Evolutionary conservation across 164 flowering plant genomes (phyloP), one percentile per base, ranked within the genome.

Genomic region (Taxillus chinensis): DNA sequence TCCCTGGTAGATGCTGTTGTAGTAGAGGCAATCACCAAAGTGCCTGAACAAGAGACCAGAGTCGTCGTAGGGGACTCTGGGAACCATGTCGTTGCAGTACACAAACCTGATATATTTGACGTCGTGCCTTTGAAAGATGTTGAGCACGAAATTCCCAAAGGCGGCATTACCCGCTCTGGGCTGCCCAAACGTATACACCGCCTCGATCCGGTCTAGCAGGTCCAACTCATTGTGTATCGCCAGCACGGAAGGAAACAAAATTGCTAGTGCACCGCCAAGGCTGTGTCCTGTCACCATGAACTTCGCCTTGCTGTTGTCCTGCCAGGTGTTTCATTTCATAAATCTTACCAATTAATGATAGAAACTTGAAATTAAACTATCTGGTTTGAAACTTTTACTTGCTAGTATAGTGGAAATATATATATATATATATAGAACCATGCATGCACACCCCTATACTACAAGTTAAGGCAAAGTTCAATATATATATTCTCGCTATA

Each of bases 121-220:
- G 37, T 9, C 11, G 10, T 41, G 45, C 45, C 12, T 4, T 9
- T 41, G 3, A 5, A 58, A 58, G 15, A 6, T 3, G 9, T 58
- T 41, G 16, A 10, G 9, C 61, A 58, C 37, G 14, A 58, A 58
- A 3, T 58, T 16, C 7, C 45, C 46, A 42, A 58, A 58, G 7
- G 7, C 5, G 3, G 5, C 27, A 15, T 58, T 45, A 4, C 61
- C 61, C 0, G 41, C 61, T 41, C 46, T 16, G 0, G 61, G 61
- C 37, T 58, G 61, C 43, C 46, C 61, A 16, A 58, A 58, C 3
- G 61, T 58, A 16, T 58, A 58, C 27, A 58, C 61, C 16, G 38
- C 61, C 43, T 42, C 16, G 8, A 58, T 8, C 61, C 61, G 40
- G n/a, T 58, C 11, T 45, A 58, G 45, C 46, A 58, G 3, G 3